Evolutionary conservation across 768 basidiomycete species (phyloP).

Genomic region (Sarcomyxa edulis): DNA sequence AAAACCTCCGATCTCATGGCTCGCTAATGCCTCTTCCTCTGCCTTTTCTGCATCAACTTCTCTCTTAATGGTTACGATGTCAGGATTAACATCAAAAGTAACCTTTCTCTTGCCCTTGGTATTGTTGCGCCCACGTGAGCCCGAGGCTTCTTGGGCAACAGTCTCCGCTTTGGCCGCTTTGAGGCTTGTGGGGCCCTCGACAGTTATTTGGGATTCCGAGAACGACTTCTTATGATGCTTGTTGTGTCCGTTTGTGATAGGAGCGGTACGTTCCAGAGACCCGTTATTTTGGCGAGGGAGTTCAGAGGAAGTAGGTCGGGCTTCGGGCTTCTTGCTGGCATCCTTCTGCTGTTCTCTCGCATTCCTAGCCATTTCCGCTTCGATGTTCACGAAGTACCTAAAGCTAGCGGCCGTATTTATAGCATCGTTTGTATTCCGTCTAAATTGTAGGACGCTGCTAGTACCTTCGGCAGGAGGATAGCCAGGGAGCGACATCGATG

Average conservation of each 20-base stretch:
- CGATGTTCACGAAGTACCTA: slow-evolving; percentile 35
- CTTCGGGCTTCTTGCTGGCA: slow-evolving; percentile 15
- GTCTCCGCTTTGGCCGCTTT: slow-evolving; percentile 1
- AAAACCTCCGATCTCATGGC: slow-evolving; percentile 41
- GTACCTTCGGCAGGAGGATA: slow-evolving; percentile 17
- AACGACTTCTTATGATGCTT: slow-evolving; percentile 15
- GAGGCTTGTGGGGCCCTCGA: neutral
- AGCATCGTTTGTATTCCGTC: slow-evolving; percentile 30
- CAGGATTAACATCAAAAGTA: slow-evolving; percentile 66
- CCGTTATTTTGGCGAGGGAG: slow-evolving; percentile 15
- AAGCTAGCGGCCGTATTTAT: slow-evolving; percentile 43
- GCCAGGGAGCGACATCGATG: slow-evolving; percentile 1
- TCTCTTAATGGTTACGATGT: slow-evolving; percentile 40
- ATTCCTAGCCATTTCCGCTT: slow-evolving; percentile 36
- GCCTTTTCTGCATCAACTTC: slow-evolving; percentile 27
- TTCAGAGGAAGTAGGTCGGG: slow-evolving; percentile 10
- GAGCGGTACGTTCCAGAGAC: slow-evolving; percentile 12
- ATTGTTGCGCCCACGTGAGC: slow-evolving; percentile 24
- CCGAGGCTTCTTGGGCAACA: slow-evolving; percentile 13
- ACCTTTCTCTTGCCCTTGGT: slow-evolving; percentile 61
- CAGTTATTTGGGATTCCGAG: slow-evolving; percentile 4
- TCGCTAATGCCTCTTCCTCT: slow-evolving; percentile 21
- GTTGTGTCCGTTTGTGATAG: slow-evolving; percentile 15
- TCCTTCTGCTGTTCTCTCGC: slow-evolving; percentile 18
- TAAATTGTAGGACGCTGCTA: slow-evolving; percentile 36